Percentiles rank a stretch among this genome's conserved stretches.
Evolutionary conservation across 2,329 filamentous ascomycete genomes (phyloP).

Genomic region (Colletotrichum salicis): DNA sequence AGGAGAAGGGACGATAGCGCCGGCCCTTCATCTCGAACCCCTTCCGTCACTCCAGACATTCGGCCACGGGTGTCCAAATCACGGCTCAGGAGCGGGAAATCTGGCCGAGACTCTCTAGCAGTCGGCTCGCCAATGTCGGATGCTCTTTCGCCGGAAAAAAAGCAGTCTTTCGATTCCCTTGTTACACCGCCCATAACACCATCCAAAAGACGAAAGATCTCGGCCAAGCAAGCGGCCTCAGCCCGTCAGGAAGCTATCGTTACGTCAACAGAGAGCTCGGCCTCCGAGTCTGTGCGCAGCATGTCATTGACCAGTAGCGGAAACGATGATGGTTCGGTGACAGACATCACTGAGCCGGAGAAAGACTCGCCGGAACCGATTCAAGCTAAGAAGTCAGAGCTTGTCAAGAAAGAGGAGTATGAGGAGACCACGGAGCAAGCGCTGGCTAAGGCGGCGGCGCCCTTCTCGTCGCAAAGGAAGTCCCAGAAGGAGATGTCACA

Average conservation of each 20-base stretch:
- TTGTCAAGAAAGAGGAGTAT: constrained; percentile 48
- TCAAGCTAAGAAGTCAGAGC: constrained; percentile 44
- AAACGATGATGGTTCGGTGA: constrained; percentile 46
- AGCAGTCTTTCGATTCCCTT: constrained; percentile 55
- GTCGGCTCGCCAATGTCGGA: constrained; percentile 40
- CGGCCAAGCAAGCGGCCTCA: constrained; percentile 40
- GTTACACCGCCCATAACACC: constrained; percentile 67
- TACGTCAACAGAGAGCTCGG: constrained; percentile 53
- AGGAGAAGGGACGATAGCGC: constrained; percentile 63
- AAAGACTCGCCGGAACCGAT: constrained; percentile 56
- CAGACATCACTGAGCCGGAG: constrained; percentile 63
- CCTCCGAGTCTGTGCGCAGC: constrained; percentile 42
- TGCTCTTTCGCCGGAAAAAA: constrained; percentile 45
- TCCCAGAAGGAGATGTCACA: not conserved
- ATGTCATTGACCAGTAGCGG: constrained; percentile 46
- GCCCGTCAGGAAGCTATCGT: constrained; percentile 36
- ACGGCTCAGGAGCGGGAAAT: constrained; percentile 40
- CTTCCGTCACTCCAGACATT: constrained; percentile 53
- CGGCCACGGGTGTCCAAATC: constrained; percentile 40
- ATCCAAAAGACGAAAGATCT: constrained; percentile 59
- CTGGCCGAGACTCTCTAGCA: constrained; percentile 35
- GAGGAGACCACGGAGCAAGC: constrained; percentile 36
- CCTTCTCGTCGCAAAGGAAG: constrained; percentile 10
- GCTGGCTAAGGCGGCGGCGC: constrained; percentile 34
- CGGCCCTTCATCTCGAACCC: constrained; percentile 63